A percentile compares a stretch with the other conserved stretches of the same genome.
These are phyloP conservation scores for Sporothrix protearum DNA, from an alignment of 2,329 filamentous ascomycete genomes.

Conservation along the genomic window DNA sequence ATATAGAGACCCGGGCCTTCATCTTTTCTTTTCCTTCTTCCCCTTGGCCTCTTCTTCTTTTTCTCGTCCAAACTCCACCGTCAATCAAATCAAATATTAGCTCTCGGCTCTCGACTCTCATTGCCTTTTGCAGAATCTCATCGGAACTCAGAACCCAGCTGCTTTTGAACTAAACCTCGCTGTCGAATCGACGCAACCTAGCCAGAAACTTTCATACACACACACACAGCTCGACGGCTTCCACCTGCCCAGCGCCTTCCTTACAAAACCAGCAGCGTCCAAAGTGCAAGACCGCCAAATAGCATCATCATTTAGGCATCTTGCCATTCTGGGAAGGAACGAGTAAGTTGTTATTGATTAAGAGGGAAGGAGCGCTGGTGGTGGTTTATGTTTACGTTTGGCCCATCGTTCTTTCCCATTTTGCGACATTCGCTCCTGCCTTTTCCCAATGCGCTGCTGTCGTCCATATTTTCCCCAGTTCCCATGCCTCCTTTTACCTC, in stretches of 20 bases:
- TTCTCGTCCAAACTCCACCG: not conserved
- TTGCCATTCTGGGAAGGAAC: conserved; percentile 18
- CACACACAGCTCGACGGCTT: not conserved
- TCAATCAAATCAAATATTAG: not conserved
- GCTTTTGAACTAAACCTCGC: not conserved
- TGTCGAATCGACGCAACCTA: not conserved
- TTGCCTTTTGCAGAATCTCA: not conserved
- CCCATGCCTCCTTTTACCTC: not conserved
- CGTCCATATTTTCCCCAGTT: not conserved
- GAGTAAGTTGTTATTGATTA: conserved; percentile 8
- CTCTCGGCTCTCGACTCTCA: not conserved
- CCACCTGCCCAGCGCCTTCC: not conserved
- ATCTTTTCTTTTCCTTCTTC: not conserved
- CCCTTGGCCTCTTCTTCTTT: not conserved
- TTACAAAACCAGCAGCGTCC: not conserved
- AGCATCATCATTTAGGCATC: not conserved
- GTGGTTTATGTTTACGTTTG: not conserved
- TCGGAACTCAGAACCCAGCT: not conserved
- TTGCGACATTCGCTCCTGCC: not conserved
- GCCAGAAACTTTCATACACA: not conserved
- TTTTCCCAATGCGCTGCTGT: not conserved
- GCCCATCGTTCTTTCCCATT: conserved; percentile 16
- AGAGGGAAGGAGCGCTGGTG: not conserved
- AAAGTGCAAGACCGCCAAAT: not conserved
- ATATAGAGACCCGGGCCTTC: conserved; percentile 13